Base-by-base conservation (phyloP, 2,329 filamentous ascomycete genomes). In the Aspergillus piperis region DNA sequence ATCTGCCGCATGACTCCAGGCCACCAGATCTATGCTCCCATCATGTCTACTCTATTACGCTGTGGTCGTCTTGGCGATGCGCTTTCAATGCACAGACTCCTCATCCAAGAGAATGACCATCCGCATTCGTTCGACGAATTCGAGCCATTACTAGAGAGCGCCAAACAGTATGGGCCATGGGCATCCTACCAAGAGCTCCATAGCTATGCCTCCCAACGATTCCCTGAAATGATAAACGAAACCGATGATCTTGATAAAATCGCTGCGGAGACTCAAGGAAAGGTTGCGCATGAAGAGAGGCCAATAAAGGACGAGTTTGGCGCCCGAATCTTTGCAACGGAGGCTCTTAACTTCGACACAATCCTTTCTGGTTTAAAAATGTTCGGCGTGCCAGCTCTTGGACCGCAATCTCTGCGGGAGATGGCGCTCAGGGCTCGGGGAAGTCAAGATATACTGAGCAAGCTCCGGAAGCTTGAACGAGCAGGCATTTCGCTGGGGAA, bases 291-390 rank as follows among this genome's bases (percentile, higher is more conserved):
- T 3, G 62, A 69, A 19, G 74, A 70, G 38, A 86, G 83, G 61
- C 75, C 77, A 8, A 84, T 87, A 63, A 88, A 85, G 68, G 91
- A 95, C 72, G 77, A 80, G 0, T 83, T 96, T 30, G 89, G 90
- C 17, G 90, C 92, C n/a, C 85, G 88, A 64, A 87, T 92, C 78
- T 93, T 96, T 72, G 92, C 92, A 8, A 90, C 88, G 1, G 88
- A 82, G 59, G 90, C 90, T 73, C 83, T 95, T 21, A 85, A 88
- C 1, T 80, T 92, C 8, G 87, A 93, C 58, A 84, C 89, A 65
- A 86, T 91, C 25, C 86, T 96, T 57, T 84, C 84, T 36, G 83
- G 90, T 6, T 79, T 95, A 17, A 82, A 84, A 58, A 86, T 90
- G 68, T 84, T 96, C 54, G 90, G 90, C 2, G 80, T 96, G 5